Conservation (phyloP, 257 asterid species). For the Nicotiana paniculata region DNA sequence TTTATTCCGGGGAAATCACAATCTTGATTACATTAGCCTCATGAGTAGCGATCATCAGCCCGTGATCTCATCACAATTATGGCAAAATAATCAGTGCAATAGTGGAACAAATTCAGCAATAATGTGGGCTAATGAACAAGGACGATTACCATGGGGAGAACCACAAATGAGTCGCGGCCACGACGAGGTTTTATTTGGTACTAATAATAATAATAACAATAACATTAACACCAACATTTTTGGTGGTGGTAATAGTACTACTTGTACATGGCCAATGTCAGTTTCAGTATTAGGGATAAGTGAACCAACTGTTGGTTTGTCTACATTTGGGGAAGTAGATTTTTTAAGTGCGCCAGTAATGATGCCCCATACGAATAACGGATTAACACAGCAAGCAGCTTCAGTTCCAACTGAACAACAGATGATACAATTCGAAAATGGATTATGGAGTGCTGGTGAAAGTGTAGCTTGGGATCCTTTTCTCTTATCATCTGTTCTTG, state of each 20-base stretch:
- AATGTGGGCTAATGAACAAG: slow-evolving; percentile 10
- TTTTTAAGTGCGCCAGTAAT: slow-evolving; percentile 20
- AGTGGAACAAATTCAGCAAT: not conserved
- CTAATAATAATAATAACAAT: slow-evolving; percentile 1
- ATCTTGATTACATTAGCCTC: slow-evolving; percentile 9
- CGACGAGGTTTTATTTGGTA: slow-evolving; percentile 16
- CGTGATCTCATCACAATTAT: not conserved
- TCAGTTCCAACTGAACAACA: slow-evolving; percentile 34
- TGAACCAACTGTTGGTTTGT: slow-evolving; percentile 4
- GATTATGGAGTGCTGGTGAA: slow-evolving; percentile 34
- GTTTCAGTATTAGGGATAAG: not conserved
- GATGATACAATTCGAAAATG: slow-evolving; percentile 35
- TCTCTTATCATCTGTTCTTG: slow-evolving; percentile 47
- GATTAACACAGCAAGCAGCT: slow-evolving; percentile 19
- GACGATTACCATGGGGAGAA: slow-evolving; percentile 18
- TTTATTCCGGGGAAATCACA: not conserved
- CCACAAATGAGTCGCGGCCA: slow-evolving; percentile 21
- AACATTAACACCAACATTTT: not conserved
- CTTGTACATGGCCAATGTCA: slow-evolving; percentile 31
- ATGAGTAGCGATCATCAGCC: not conserved
- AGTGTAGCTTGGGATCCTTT: slow-evolving; percentile 54
- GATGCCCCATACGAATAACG: slow-evolving; percentile 14
- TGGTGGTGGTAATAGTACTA: slow-evolving; percentile 8
- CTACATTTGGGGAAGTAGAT: slow-evolving; percentile 19
- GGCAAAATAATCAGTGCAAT: not conserved